Evolutionary conservation across 1,284 basidiomycete genomes (phyloP).

Genomic region (Boletus smithii): DNA sequence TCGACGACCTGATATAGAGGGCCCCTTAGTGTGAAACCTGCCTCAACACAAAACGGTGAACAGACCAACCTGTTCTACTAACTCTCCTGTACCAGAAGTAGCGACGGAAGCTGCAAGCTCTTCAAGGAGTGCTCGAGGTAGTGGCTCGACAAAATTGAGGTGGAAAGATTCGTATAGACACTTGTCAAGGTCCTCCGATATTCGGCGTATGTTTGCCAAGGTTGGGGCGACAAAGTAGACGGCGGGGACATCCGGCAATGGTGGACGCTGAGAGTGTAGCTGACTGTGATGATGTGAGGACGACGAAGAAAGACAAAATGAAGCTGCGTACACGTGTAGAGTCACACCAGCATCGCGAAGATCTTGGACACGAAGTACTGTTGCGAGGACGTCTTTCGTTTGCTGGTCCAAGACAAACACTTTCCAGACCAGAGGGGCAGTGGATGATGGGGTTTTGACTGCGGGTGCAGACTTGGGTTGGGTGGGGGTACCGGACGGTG

Average conservation of each 20-base stretch:
- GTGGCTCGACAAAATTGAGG: constrained; percentile 91
- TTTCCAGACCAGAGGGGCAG: constrained; percentile 93
- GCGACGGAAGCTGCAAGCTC: constrained; percentile 91
- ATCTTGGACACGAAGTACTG: constrained; percentile 93
- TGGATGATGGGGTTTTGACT: constrained; percentile 46
- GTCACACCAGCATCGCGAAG: constrained; percentile 95
- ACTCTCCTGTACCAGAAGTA: constrained; percentile 78
- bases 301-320: neutral
- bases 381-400: constrained; percentile 95
- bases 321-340: constrained; percentile 82
- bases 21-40: constrained; percentile 1
- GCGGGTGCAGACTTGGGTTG: constrained; percentile 33
- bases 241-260: constrained; percentile 93
- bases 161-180: constrained; percentile 91
- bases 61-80: constrained; percentile 69
- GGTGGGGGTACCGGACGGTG: constrained; percentile 21
- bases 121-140: constrained; percentile 86
- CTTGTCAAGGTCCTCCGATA: constrained; percentile 86
- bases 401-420: constrained; percentile 92
- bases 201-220: constrained; percentile 79
- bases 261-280: constrained; percentile 85
- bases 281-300: constrained; percentile 55
- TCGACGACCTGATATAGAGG: constrained; percentile 67
- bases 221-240: constrained; percentile 97
- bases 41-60: neutral